Percentiles rank a stretch among this genome's conserved stretches.
Evolutionary conservation across 2,329 filamentous ascomycete genomes (phyloP).

Genomic region (Ascochyta clinopodiicola): DNA sequence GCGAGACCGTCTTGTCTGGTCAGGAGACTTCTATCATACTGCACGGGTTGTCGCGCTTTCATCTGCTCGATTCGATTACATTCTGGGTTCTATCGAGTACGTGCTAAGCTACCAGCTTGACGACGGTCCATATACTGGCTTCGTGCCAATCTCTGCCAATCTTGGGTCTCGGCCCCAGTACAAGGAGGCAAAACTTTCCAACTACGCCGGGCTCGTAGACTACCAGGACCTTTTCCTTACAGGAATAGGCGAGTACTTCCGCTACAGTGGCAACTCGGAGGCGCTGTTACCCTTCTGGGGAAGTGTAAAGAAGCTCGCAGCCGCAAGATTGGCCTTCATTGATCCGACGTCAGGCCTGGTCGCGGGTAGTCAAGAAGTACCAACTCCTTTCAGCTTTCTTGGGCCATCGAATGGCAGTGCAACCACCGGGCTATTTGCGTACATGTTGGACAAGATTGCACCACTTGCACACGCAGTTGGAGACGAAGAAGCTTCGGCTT

Average conservation of each 20-base stretch:
- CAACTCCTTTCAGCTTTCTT: constrained; percentile 26
- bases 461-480: constrained; percentile 40
- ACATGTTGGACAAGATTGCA: constrained; percentile 34
- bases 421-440: constrained; percentile 30
- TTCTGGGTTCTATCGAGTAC: constrained; percentile 45
- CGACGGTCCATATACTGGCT: constrained; percentile 3
- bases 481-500: constrained; percentile 25
- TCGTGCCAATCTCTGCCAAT: constrained; percentile 20
- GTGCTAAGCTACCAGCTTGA: constrained; percentile 29
- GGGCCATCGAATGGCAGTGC: constrained; percentile 41
- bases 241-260: constrained; percentile 37
- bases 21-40: constrained; percentile 54
- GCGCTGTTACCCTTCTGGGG: constrained; percentile 30
- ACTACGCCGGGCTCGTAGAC: constrained; percentile 27
- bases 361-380: constrained; percentile 16
- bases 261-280: constrained; percentile 25
- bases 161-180: constrained; percentile 11
- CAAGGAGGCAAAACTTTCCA: background rate
- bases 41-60: constrained; percentile 45
- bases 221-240: constrained; percentile 43
- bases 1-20: constrained; percentile 52
- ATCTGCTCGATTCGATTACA: constrained; percentile 47
- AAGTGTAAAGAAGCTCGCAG: constrained; percentile 30
- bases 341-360: constrained; percentile 36
- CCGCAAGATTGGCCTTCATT: constrained; percentile 32